phyloP scores from a whole-genome alignment of 345 rosid genomes.

The Hypericum androsaemum region DNA sequence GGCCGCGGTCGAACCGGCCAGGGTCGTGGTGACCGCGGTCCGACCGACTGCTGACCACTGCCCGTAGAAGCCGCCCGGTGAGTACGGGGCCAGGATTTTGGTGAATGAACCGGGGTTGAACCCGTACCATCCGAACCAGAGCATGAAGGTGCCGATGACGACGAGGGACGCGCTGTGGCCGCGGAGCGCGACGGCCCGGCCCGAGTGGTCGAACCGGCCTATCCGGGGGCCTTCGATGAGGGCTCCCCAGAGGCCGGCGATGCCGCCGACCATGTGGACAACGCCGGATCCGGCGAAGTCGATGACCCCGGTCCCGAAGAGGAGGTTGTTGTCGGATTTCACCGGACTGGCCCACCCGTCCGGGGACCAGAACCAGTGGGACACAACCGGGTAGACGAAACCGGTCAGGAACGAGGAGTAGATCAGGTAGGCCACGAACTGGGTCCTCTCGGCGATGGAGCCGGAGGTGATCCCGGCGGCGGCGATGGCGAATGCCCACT shows the following conservation, averaged over 20 bases:
- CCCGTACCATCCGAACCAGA: slow-evolving; percentile 11
- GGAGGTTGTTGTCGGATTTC: neutral
- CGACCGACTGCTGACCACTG: slow-evolving; percentile 7
- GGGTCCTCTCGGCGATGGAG: slow-evolving; percentile 8
- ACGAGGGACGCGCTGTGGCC: slow-evolving; percentile 9
- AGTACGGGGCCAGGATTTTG: slow-evolving; percentile 1
- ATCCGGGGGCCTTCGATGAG: slow-evolving; percentile 7
- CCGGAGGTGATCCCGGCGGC: slow-evolving; percentile 8
- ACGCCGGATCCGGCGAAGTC: slow-evolving; percentile 9
- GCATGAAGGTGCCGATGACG: slow-evolving; percentile 4
- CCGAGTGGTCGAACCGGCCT: slow-evolving; percentile 5
- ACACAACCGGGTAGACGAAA: slow-evolving; percentile 9
- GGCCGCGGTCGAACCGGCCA: slow-evolving; percentile 5
- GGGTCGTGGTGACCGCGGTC: slow-evolving; percentile 5
- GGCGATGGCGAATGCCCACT: slow-evolving; percentile 12
- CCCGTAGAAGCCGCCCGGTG: neutral
- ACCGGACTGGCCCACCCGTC: slow-evolving; percentile 9
- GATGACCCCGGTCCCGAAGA: slow-evolving; percentile 3
- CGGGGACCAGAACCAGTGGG: slow-evolving; percentile 9
- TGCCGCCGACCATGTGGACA: slow-evolving; percentile 8
- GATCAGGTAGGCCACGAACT: slow-evolving; percentile 6
- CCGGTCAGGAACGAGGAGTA: slow-evolving; percentile 9
- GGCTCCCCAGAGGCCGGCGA: slow-evolving; percentile 6
- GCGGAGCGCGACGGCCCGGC: slow-evolving; percentile 5
- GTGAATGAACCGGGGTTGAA: slow-evolving; percentile 8